These are phyloP conservation scores for Raphanus hybrid DNA, from an alignment of 441 rosid genomes.

Conservation along the genomic window DNA sequence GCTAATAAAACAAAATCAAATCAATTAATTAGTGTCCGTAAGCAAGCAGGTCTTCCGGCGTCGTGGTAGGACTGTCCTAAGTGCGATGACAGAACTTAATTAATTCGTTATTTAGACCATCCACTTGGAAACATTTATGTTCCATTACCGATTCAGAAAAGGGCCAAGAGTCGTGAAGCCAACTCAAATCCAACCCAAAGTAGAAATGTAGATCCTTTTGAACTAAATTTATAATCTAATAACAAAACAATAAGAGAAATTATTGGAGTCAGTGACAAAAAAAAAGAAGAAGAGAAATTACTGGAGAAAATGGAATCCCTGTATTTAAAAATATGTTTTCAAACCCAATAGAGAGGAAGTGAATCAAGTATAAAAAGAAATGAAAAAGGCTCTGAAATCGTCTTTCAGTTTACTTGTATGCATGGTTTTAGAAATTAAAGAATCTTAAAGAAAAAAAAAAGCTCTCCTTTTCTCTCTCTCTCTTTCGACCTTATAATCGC, in stretches of 20 bases:
- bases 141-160: constrained; percentile 5
- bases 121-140: constrained; percentile 19
- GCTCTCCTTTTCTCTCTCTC: not conserved
- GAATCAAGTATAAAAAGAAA: constrained; percentile 14
- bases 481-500: not conserved
- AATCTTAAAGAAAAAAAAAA: too few species aligned
- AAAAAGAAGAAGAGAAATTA: not conserved
- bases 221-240: not conserved
- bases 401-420: constrained; percentile 1
- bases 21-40: not conserved
- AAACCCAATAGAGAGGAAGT: not conserved
- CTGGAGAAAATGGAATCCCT: not conserved
- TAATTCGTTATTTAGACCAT: constrained; percentile 3
- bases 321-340: too few species aligned
- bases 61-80: constrained; percentile 31
- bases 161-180: constrained; percentile 35
- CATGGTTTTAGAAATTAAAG: constrained; percentile 14
- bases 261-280: not conserved
- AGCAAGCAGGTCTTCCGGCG: constrained; percentile 17
- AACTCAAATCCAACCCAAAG: constrained; percentile 32
- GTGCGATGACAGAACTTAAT: constrained; percentile 12
- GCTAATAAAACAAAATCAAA: not conserved
- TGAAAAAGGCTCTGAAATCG: constrained; percentile 13
- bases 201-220: constrained; percentile 22
- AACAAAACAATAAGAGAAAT: not conserved